Evolutionary conservation across 768 basidiomycete species (phyloP).

Genomic region (Russula sp.): DNA sequence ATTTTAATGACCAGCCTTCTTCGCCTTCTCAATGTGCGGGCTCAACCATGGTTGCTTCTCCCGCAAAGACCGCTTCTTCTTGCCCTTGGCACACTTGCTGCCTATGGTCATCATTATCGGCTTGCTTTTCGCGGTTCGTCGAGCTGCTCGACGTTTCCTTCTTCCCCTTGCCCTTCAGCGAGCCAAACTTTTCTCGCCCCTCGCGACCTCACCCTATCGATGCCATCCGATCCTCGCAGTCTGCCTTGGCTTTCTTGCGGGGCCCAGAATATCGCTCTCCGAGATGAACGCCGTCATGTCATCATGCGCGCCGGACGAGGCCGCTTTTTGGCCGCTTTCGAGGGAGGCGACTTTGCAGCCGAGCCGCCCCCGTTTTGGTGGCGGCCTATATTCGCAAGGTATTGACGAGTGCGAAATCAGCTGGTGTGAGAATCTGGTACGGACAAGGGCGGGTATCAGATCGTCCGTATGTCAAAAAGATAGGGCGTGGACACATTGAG

Average conservation of each 20-base stretch:
- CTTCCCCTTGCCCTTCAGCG: constrained; percentile 85
- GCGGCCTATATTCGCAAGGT: constrained; percentile 82
- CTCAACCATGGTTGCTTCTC: constrained; percentile 77
- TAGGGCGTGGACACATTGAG: too few species aligned
- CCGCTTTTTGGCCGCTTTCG: too few species aligned
- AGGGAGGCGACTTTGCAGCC: constrained; percentile 47
- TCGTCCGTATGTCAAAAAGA: background rate
- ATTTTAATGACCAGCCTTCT: constrained; percentile 34
- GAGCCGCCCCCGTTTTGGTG: constrained; percentile 56
- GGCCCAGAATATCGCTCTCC: constrained; percentile 88
- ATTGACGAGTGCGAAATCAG: constrained; percentile 88
- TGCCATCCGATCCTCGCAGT: constrained; percentile 90
- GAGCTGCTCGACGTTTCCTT: constrained; percentile 76
- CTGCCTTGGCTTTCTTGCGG: constrained; percentile 90
- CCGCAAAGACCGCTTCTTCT: constrained; percentile 74
- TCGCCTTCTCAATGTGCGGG: constrained; percentile 66
- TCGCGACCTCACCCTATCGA: constrained; percentile 89
- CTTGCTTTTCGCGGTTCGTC: constrained; percentile 91
- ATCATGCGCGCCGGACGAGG: constrained; percentile 29
- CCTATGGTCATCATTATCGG: constrained; percentile 91
- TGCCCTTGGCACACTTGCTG: constrained; percentile 66
- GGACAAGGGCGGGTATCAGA: background rate
- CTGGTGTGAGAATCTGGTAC: constrained; percentile 94
- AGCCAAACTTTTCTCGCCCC: constrained; percentile 89
- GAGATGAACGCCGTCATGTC: constrained; percentile 56